These are phyloP conservation scores for Pseudozyma tsukubaensis DNA, from an alignment of 1,284 basidiomycete genomes.

Conservation along the genomic window DNA sequence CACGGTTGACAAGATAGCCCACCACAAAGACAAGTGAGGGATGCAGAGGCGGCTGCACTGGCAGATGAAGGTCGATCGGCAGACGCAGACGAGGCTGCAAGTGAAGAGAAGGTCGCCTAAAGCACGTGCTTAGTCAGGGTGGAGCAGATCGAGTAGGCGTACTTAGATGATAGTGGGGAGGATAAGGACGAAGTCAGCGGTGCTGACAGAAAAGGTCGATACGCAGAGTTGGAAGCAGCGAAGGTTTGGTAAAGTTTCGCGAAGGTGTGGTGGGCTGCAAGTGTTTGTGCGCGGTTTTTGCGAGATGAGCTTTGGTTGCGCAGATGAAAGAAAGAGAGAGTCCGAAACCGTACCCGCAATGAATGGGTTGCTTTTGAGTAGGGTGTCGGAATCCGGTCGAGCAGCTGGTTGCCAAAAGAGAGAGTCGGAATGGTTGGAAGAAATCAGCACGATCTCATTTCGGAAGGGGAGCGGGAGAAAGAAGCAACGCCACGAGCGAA, in stretches of 20 bases:
- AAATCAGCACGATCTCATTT: slow-evolving; percentile 29
- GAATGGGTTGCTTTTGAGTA: too few relatives aligned
- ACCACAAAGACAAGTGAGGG: background rate
- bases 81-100: background rate
- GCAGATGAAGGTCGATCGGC: slow-evolving; percentile 1
- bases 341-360: too few relatives aligned
- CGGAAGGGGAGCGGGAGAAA: slow-evolving; percentile 4
- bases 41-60: background rate
- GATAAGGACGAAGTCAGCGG: background rate
- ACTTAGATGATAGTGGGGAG: background rate
- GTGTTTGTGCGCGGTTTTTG: too few relatives aligned
- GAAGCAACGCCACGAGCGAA: slow-evolving; percentile 7
- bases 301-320: background rate
- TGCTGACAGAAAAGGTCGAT: background rate
- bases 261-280: too few relatives aligned
- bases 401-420: background rate
- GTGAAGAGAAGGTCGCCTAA: background rate
- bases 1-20: slow-evolving; percentile 1
- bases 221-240: background rate
- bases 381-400: too few relatives aligned
- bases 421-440: slow-evolving; percentile 4
- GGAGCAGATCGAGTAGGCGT: background rate
- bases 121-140: background rate
- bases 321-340: background rate
- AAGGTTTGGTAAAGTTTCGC: background rate